phyloP scores from a whole-genome alignment of 805 yeast species.

The Spathaspora sp. region DNA sequence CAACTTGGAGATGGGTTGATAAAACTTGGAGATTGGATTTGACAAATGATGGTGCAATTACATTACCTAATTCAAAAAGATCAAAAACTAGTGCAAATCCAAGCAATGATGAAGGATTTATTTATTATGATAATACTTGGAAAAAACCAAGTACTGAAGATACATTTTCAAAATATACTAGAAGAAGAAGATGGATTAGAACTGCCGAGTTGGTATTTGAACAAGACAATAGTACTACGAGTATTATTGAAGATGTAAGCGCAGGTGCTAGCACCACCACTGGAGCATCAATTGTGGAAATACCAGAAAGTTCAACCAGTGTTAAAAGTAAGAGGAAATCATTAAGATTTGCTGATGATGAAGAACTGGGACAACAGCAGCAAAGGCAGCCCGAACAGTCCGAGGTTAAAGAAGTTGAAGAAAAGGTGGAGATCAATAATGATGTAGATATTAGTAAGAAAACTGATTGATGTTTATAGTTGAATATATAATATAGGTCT shows the following conservation, averaged over 20 bases:
- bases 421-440: background rate
- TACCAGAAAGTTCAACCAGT: background rate
- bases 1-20: constrained; percentile 95
- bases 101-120: constrained; percentile 74
- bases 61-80: constrained; percentile 58
- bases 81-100: constrained; percentile 65
- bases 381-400: background rate
- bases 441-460: background rate
- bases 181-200: constrained; percentile 94
- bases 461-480: background rate
- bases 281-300: constrained; percentile 1
- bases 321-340: background rate
- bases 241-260: background rate
- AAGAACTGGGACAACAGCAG: background rate
- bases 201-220: constrained; percentile 76
- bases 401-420: background rate
- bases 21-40: constrained; percentile 87
- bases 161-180: constrained; percentile 83
- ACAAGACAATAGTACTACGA: background rate
- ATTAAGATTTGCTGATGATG: background rate
- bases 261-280: constrained; percentile 1
- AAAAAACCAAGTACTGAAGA: constrained; percentile 85
- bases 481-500: too few species aligned
- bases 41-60: constrained; percentile 83
- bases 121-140: constrained; percentile 93